Evolutionary conservation across 2,329 filamentous ascomycete genomes (phyloP).

Genomic region (Aurifilum marmelostoma): DNA sequence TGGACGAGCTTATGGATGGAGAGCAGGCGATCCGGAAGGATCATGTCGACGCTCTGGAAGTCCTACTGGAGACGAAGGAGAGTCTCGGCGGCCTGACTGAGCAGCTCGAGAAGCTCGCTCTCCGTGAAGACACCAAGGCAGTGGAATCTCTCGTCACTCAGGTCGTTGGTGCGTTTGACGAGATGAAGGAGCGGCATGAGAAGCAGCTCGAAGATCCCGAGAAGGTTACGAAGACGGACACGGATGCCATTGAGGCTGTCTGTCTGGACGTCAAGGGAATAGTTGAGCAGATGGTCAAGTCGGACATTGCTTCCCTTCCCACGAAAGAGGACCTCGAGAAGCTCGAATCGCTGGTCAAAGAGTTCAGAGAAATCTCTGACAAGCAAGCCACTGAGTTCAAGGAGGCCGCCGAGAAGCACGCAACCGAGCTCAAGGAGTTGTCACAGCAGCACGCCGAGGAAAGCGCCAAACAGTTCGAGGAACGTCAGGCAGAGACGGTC

Average conservation of each 20-base stretch:
- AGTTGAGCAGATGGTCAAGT: constrained; percentile 72
- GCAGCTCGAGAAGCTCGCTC: constrained; percentile 70
- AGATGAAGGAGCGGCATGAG: constrained; percentile 64
- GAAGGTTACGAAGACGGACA: constrained; percentile 76
- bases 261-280: constrained; percentile 84
- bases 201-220: constrained; percentile 61
- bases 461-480: constrained; percentile 78
- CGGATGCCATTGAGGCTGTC: constrained; percentile 79
- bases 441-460: constrained; percentile 69
- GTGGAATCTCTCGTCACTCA: constrained; percentile 81
- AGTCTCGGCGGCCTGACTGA: constrained; percentile 67
- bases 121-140: constrained; percentile 76
- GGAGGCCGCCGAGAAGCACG: constrained; percentile 53
- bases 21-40: constrained; percentile 71
- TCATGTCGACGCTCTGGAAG: constrained; percentile 68
- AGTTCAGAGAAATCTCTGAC: constrained; percentile 68
- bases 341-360: constrained; percentile 69
- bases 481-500: constrained; percentile 81
- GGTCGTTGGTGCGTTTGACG: constrained; percentile 74
- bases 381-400: constrained; percentile 57
- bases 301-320: constrained; percentile 71
- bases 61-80: constrained; percentile 73
- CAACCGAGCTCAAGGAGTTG: constrained; percentile 68
- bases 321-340: constrained; percentile 76
- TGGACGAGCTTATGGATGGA: constrained; percentile 78